These are phyloP conservation scores for Penicillium soppii DNA, from an alignment of 495 filamentous ascomycete species.

Conservation along the genomic window DNA sequence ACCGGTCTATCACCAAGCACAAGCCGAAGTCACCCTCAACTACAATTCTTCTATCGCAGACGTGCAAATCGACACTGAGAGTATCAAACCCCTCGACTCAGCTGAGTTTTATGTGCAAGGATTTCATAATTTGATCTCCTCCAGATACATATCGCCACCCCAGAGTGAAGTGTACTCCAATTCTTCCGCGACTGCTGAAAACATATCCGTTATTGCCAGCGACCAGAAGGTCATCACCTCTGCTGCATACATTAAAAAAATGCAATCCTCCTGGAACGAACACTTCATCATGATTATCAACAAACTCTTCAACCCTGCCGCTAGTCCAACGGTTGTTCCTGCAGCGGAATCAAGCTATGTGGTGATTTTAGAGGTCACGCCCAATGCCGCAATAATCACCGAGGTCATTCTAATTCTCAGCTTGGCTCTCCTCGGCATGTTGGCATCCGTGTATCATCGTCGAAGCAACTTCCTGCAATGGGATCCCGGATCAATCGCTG, in stretches of 20 bases:
- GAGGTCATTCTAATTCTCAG: slow-evolving; percentile 3
- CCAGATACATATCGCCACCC: neutral
- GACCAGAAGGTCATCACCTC: neutral
- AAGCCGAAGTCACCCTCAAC: neutral
- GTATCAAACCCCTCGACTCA: neutral
- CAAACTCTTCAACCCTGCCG: neutral
- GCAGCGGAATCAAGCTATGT: neutral
- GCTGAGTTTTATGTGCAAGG: neutral
- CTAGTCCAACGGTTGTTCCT: neutral
- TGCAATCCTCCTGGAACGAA: neutral
- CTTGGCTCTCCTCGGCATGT: neutral
- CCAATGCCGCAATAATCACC: neutral
- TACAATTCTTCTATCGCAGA: neutral
- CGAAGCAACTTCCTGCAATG: slow-evolving; percentile 14
- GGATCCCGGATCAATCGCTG: slow-evolving; percentile 17
- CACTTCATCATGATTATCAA: neutral
- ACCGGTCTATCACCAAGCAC: neutral
- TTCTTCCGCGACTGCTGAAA: neutral
- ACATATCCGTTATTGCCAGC: neutral
- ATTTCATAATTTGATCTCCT: neutral
- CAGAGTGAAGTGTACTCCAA: neutral
- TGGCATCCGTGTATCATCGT: slow-evolving; percentile 5
- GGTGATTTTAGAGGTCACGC: neutral
- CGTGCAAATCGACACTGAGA: neutral
- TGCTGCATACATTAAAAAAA: neutral